Evolutionary conservation across 108 stramenopile species (phyloP), one percentile per base, ranked within the genome.

Genomic region (Discostella pseudostelligera): DNA sequence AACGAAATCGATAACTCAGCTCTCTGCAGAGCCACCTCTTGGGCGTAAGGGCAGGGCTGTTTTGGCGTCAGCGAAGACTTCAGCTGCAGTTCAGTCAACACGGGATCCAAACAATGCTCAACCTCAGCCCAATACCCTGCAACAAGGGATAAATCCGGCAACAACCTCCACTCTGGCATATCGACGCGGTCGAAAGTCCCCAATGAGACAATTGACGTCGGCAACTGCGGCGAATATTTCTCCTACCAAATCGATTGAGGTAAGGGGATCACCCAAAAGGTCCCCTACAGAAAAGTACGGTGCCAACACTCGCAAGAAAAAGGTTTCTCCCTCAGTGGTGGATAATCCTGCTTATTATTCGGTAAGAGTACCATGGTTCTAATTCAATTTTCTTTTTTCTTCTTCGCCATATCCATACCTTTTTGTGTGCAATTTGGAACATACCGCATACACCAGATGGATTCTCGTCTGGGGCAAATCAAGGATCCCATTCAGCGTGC

Each of bases 401-500:
- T 58, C 9, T 42, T 54, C 29, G 21, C 32, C 0, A 7, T 44
- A 12, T 20, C 2, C 32, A 26, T 20, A 35, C 28, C 7, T 62
- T 25, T 16, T 45, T 40, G 6, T 19, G 26, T 47, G 10, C 29
- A 6, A 39, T 39, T 22, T 39, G 20, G 37, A 17, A 59, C 46
- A 47, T 20, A 59, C 4, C 17, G 8, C 8, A 10, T 0, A 21
- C 37, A 21, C 9, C 45, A 72, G 71, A 67, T 73, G 59, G 76
- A 74, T 36, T 28, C 72, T 37, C 65, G 62, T 16, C 56, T 72
- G 44, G 40, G 72, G 65, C 57, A 86, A 40, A 84, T 82, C 59
- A 86, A 81, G 60, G 87, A 93, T 53, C 89, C 92, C 1, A 88
- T 90, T 50, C 86, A 90, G 62, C 82, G 88, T 21, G 89, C 89